phyloP scores from a whole-genome alignment of 805 yeast genomes.

The Clavispora phyllophila region DNA sequence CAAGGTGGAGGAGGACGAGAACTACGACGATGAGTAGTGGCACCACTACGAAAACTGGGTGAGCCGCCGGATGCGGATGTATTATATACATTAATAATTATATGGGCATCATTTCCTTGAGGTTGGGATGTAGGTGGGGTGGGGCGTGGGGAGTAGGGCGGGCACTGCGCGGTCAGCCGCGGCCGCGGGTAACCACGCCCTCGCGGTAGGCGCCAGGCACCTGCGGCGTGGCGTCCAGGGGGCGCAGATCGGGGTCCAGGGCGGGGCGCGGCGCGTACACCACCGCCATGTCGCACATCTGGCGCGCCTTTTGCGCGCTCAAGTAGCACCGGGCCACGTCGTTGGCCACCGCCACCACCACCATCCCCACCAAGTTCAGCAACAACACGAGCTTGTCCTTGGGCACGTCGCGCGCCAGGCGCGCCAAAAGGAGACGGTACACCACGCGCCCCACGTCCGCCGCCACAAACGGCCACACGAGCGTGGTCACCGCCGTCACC shows the following conservation, averaged over 20 bases:
- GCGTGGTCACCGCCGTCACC: slow-evolving; percentile 26
- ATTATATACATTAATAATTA: neutral
- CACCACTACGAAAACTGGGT: neutral
- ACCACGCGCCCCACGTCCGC: slow-evolving; percentile 28
- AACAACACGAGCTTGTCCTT: slow-evolving; percentile 20
- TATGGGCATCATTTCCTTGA: neutral
- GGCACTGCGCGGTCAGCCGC: no score
- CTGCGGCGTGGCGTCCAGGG: neutral
- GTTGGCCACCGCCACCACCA: slow-evolving; percentile 29
- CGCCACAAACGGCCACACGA: slow-evolving; percentile 37
- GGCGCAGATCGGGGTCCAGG: neutral
- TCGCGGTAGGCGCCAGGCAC: slow-evolving; percentile 11
- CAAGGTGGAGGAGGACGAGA: slow-evolving; percentile 42
- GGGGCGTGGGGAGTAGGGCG: no score
- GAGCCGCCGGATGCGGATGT: slow-evolving; percentile 1
- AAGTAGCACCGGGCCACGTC: slow-evolving; percentile 28
- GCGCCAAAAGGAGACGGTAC: slow-evolving; percentile 8
- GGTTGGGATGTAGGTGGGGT: no score
- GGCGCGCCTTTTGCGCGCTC: slow-evolving; percentile 24
- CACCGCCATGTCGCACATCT: slow-evolving; percentile 23
- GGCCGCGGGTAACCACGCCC: neutral
- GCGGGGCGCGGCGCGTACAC: slow-evolving; percentile 3
- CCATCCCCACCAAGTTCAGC: slow-evolving; percentile 30
- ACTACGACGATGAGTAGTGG: slow-evolving; percentile 39
- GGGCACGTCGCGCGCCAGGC: slow-evolving; percentile 6